Evolutionary conservation across 73 alveolate species (phyloP).

Genomic region (Paramecium tetraurelia): DNA sequence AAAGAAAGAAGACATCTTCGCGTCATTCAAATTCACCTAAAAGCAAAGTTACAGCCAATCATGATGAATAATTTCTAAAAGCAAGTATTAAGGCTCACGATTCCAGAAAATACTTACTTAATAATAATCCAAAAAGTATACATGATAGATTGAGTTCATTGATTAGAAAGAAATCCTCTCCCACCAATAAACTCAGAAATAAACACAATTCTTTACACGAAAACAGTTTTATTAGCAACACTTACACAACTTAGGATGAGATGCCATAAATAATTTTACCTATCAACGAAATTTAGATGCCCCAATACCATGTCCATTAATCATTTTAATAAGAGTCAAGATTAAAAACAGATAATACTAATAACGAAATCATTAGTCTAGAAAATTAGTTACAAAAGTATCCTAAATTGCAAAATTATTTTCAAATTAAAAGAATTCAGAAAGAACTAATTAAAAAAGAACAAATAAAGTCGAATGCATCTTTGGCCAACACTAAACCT

Average conservation of each 20-base stretch:
- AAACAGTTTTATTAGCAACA: background rate
- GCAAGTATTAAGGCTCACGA: conserved; percentile 47
- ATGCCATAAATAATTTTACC: background rate
- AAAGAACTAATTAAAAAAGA: background rate
- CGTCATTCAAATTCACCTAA: background rate
- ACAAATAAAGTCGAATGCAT: background rate
- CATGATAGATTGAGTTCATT: background rate
- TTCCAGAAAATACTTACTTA: background rate
- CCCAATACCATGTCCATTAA: background rate
- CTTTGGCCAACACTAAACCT: background rate
- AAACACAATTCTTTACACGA: background rate
- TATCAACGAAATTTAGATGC: background rate
- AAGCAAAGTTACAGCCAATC: background rate
- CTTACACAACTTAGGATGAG: background rate
- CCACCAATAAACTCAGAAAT: background rate
- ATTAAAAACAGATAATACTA: background rate
- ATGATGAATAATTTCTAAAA: conserved; percentile 2
- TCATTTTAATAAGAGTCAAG: background rate
- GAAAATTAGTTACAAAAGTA: background rate
- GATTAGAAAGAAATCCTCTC: background rate
- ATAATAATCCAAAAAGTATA: conserved; percentile 28
- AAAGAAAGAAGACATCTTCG: background rate
- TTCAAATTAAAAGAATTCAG: background rate
- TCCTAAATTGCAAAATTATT: background rate
- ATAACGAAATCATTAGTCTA: background rate